Evolutionary conservation across 2,329 filamentous ascomycete species (phyloP), one percentile per base, ranked within the genome.

Genomic region (Epichloe elymi): DNA sequence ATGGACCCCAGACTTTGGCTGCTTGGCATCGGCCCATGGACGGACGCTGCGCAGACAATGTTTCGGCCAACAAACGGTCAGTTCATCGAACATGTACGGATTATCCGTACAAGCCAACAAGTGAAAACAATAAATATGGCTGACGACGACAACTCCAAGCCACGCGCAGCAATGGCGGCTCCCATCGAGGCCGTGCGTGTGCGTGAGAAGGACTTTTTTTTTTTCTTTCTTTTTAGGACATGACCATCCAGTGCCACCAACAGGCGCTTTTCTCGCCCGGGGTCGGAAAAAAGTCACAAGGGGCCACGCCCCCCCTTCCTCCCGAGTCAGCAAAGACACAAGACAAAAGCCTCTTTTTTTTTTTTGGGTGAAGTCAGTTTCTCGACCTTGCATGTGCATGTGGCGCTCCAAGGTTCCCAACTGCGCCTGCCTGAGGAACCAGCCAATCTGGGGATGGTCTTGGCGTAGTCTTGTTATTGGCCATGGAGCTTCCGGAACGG

Each of bases 401-500:
- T 53, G 51, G 51, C 51, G 51, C 20, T 30, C 30, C 3, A 30
- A 30, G 30, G 30, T 11, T 30, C 30, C 30, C 30, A 30, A 1
- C 26, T 26, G 37, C 0, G 19, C 19, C 19, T 33, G 38, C 38
- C 35, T 33, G 19, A 36, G 20, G 20, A 33, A 40, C 11, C 11
- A 20, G 40, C 50, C 42, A 48, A 46, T 53, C 49, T 47, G 49
- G 49, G 46, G 52, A 49, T 47, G 49, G 26, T 37, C 38, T 30
- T 46, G 49, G 46, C 52, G 23, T 8, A 49, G 46, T 42, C 49
- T 26, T 26, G 23, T 19, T 20, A 53, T 53, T 53, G 52, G 52
- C 37, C 46, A 39, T 11, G 7, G 39, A 12, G 23, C 33, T n/a
- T 40, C 38, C 37, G 23, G 49, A 20, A 51, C 52, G 52, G 52